A percentile compares a stretch with the other conserved stretches of the same genome.
Conservation (phyloP, 768 basidiomycete species). For the Cyclocybe aegerita region DNA sequence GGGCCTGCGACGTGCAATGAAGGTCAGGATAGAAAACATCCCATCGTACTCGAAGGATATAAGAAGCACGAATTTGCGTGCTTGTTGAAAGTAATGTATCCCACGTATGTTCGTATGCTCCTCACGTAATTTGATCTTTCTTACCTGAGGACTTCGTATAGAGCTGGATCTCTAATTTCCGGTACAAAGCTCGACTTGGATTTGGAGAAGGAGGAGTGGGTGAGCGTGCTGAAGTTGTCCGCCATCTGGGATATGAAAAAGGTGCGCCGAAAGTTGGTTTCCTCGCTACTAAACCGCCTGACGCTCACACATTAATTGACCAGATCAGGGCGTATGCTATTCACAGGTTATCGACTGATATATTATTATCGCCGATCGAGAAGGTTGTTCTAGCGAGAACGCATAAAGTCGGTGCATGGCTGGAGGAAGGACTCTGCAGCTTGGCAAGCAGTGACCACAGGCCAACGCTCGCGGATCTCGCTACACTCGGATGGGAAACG, state of each 20-base stretch:
- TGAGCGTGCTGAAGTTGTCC: slow-evolving; percentile 9
- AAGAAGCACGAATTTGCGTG: slow-evolving; percentile 8
- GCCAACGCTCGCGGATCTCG: neutral
- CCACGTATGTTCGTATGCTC: slow-evolving; percentile 3
- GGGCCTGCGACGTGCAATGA: neutral
- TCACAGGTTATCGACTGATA: slow-evolving; percentile 6
- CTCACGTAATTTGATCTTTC: neutral
- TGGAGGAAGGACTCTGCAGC: slow-evolving; percentile 6
- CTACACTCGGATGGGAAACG: slow-evolving; percentile 7
- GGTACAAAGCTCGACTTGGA: slow-evolving; percentile 2
- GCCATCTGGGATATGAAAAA: slow-evolving; percentile 8
- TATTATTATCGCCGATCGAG: neutral
- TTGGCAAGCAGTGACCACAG: slow-evolving; percentile 5
- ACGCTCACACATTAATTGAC: neutral
- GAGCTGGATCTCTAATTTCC: slow-evolving; percentile 5
- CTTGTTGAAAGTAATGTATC: slow-evolving; percentile 11
- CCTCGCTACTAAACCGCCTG: neutral
- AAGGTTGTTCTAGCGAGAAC: slow-evolving; percentile 6
- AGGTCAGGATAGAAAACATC: slow-evolving; percentile 6
- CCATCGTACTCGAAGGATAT: slow-evolving; percentile 7
- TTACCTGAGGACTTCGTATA: slow-evolving; percentile 1
- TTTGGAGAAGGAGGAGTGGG: slow-evolving; percentile 10
- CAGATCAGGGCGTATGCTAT: slow-evolving; percentile 8
- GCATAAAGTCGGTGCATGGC: slow-evolving; percentile 3
- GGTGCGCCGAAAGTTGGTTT: neutral